Evolutionary conservation across 2,329 filamentous ascomycete genomes (phyloP), one percentile per base, ranked within the genome.

Genomic region (Cladosporium sp.): DNA sequence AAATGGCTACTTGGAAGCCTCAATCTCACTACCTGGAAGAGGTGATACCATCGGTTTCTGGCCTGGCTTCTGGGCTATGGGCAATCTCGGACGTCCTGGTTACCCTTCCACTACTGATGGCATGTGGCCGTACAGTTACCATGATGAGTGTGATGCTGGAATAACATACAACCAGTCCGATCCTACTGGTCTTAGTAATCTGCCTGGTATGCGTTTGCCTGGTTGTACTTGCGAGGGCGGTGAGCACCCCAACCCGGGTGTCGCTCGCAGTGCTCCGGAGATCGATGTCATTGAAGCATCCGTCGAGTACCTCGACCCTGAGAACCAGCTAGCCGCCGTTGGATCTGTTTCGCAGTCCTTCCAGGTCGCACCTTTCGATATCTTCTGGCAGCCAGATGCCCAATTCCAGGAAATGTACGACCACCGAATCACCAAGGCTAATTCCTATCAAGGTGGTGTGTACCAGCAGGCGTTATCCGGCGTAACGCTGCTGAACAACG

Each of bases 401-500:
- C 76, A 85, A 8, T 86, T 80, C 69, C 79, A 84, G 65, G 79
- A 81, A 18, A 83, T 83, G 23, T 83, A 83, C 1, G 78, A 85
- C 68, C 80, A 81, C 67, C 75, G 78, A 5, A 75, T 81, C 37
- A 83, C 82, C 18, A 69, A 70, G 40, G 79, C 84, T 65, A 87
- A 87, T 67, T 75, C 76, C 1, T 87, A 85, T 69, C 80, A 79
- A 31, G 84, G 85, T 21, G 84, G 84, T 1, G 82, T 83, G 2
- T 86, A 78, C 67, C 84, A 87, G 69, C 83, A 87, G 73, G 84
- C 84, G 35, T 78, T 87, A 14, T 84, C 82, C n/a, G 83, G 79
- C 6, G 83, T 83, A 12, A 84, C 83, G 0, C 80, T 82, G 59
- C 76, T 87, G 12, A 86, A 86, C 72, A 83, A 82, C 66, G 69